Conservation (phyloP, 805 yeast species). For the Candida rishiriensis region DNA sequence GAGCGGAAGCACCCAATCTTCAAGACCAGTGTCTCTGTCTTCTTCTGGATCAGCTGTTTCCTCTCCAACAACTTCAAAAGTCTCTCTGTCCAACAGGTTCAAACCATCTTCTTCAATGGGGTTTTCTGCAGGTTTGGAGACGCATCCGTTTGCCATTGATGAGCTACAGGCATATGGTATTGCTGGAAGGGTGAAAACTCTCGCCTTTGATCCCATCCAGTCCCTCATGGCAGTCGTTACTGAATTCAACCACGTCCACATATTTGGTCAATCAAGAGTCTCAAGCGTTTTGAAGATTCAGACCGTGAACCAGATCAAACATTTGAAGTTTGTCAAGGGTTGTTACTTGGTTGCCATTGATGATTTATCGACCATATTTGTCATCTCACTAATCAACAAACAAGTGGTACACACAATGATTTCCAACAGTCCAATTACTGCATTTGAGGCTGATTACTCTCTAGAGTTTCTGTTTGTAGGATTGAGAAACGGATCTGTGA, state of each 20-base stretch:
- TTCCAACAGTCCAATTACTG: constrained; percentile 62
- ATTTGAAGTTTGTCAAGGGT: constrained; percentile 70
- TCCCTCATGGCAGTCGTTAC: constrained; percentile 81
- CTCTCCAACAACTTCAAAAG: constrained; percentile 5
- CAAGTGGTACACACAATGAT: constrained; percentile 54
- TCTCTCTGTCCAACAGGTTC: constrained; percentile 8
- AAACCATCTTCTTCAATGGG: constrained; percentile 13
- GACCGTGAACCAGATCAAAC: constrained; percentile 45
- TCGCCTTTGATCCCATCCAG: constrained; percentile 86
- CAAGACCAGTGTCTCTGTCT: not conserved
- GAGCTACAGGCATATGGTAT: constrained; percentile 48
- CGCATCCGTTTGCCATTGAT: constrained; percentile 24
- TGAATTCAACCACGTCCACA: constrained; percentile 60
- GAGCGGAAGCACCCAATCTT: not conserved
- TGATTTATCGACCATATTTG: constrained; percentile 52
- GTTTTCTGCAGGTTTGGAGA: constrained; percentile 29
- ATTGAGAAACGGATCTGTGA: constrained; percentile 64
- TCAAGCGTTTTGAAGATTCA: constrained; percentile 58
- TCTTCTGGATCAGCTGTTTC: constrained; percentile 4
- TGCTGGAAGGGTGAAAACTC: constrained; percentile 57
- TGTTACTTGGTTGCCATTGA: constrained; percentile 75
- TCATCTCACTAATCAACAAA: constrained; percentile 66
- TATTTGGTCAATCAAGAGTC: constrained; percentile 81
- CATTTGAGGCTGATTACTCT: constrained; percentile 77
- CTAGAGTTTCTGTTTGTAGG: constrained; percentile 86